Base-by-base conservation (phyloP, 192 early-diverging fungal species). In the Coemansia sp. region DNA sequence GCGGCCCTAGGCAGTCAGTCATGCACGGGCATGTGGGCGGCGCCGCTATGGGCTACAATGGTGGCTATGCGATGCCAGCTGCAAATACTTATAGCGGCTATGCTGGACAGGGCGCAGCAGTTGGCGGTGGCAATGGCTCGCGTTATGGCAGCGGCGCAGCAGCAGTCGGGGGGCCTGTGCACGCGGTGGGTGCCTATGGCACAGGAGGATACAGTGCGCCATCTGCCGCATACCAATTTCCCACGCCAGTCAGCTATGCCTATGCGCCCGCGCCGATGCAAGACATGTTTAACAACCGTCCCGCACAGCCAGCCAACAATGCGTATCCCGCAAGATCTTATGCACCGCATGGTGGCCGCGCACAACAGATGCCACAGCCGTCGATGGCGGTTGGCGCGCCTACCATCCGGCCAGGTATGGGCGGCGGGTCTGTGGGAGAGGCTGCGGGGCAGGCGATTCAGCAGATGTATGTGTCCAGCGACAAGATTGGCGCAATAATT, bases 381-480 rank as follows among this genome's bases (percentile, higher is more conserved):
- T 15, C 60, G 11, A 61, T 63, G 33, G 71, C 44, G 10, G 64
- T 67, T 60, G 69, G 69, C 38, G 36, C 46, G 34, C 52, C 53
- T 14, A 38, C 53, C 23, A 36, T n/a, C n/a, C 24, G 52, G 7
- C 46, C 34, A 18, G 38, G 51, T 23, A 33, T 48, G 41, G 57
- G 63, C n/a, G 57, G 63, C n/a, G 69, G 73, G 1, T 43, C 52
- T 12, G 60, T 63, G 4, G 23, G 53, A 7, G 52, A 55, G 21
- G 51, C 67, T 34, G 64, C 56, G 10, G 65, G 67, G 8, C 79
- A 82, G 68, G 76, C 80, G 14, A 68, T 83, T 11, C 81, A 84
- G 69, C 76, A 84, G 57, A 84, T 84, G 33, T 84, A 77, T 51
- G 73, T 84, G 26, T 72, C 81, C 1, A 69, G 69, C 9, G 76